Evolutionary conservation across 2,329 filamentous ascomycete genomes (phyloP), one percentile per base, ranked within the genome.

Genomic region (Cladosporium sp.): DNA sequence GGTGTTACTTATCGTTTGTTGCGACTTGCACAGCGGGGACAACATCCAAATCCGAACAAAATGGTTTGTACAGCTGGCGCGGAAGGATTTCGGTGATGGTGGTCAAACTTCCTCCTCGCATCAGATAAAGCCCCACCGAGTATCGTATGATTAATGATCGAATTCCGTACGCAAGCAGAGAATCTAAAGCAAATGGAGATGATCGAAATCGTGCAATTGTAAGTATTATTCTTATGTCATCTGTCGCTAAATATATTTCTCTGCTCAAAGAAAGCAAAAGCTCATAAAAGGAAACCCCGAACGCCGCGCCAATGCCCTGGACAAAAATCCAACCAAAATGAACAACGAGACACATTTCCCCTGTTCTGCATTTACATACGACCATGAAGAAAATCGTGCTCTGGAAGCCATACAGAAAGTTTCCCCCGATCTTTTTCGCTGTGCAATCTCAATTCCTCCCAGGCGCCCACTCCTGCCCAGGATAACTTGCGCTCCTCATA

Each of bases 391-490:
- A 22, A 52, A 25, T 25, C 6, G 25, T 25, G 25, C 25, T 25
- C 25, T 6, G 25, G 25, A 45, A 22, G 42, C 17, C 17, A 45
- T 25, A 45, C 5, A 19, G 12, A 45, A 25, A 5, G 19, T 25
- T 25, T 25, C 6, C 3, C 25, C 25, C 25, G 6, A 25, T 25
- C 25, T 11, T 3, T 34, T 36, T 20, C 14, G 17, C 52, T 36
- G 17, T 45, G 39, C 52, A 22, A 28, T 15, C 3, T 56, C 42
- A 56, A 25, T 25, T 3, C n/a, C 54, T 49, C 20, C 54, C 50
- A 7, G 85, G 85, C 65, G 83, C 83, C 86, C 87, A 89, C 70
- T 89, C 86, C 73, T 88, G 84, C 0, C 87, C 87, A 0, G 87
- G 87, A 70, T 88, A 89, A 68, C 82, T 85, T 12, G 85, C 86